Percentiles rank a stretch among this genome's conserved stretches.
Evolutionary conservation across 2,329 filamentous ascomycete species (phyloP).

Genomic region (Ceratocystis harringtonii): DNA sequence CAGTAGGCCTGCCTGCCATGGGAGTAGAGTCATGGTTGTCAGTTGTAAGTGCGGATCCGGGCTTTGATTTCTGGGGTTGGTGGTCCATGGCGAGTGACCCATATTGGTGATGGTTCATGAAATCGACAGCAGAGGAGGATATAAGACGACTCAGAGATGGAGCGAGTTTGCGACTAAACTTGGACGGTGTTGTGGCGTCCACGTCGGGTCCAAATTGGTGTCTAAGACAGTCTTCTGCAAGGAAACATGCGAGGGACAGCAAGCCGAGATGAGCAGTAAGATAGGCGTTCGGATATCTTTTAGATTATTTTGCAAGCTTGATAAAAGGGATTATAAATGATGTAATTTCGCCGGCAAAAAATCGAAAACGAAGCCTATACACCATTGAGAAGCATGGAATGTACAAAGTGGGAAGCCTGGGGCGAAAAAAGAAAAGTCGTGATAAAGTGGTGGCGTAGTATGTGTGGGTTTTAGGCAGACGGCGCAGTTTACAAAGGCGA

Average conservation of each 20-base stretch:
- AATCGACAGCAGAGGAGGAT: background rate
- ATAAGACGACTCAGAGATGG: background rate
- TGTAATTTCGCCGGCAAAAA: too few species aligned
- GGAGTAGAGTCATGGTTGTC: background rate
- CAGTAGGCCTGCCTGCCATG: background rate
- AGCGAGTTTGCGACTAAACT: background rate
- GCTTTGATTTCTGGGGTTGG: conserved; percentile 12
- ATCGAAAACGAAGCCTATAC: too few species aligned
- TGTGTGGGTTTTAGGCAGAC: background rate
- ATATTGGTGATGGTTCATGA: conserved; percentile 16
- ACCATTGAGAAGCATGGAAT: too few species aligned
- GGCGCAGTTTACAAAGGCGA: background rate
- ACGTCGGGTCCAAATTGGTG: background rate
- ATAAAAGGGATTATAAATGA: too few species aligned
- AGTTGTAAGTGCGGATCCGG: conserved; percentile 10
- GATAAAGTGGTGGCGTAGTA: background rate
- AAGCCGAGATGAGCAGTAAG: background rate
- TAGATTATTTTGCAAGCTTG: background rate
- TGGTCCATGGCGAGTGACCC: conserved; percentile 14
- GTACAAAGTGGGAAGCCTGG: background rate
- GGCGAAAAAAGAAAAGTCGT: conserved; percentile 3
- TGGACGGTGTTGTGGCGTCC: background rate
- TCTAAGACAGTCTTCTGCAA: conserved; percentile 7
- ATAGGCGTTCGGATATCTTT: background rate
- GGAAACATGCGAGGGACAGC: conserved; percentile 5